A percentile compares a stretch with the other conserved stretches of the same genome.
phyloP scores from a whole-genome alignment of 345 rosid species.

The Lepidium didymum region DNA sequence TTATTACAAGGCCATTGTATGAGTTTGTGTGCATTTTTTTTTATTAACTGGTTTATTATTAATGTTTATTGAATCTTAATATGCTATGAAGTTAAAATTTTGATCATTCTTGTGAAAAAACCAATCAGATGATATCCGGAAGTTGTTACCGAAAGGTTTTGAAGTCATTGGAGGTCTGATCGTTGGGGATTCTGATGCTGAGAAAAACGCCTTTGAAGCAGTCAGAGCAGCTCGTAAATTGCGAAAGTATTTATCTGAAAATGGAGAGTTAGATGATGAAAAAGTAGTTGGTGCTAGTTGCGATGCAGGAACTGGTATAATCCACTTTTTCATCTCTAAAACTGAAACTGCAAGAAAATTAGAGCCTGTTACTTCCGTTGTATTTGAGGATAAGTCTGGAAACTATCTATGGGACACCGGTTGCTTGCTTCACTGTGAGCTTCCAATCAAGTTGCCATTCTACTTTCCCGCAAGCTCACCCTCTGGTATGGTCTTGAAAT shows the following conservation, averaged over 20 bases:
- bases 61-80: neutral
- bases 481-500: slow-evolving; percentile 39
- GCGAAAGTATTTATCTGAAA: slow-evolving; percentile 40
- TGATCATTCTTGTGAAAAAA: neutral
- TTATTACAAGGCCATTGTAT: neutral
- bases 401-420: slow-evolving; percentile 73
- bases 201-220: slow-evolving; percentile 45
- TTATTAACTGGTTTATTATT: neutral
- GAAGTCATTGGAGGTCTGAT: slow-evolving; percentile 62
- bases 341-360: slow-evolving; percentile 30
- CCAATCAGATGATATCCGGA: slow-evolving; percentile 60
- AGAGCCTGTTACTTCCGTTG: slow-evolving; percentile 44
- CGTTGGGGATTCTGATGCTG: slow-evolving; percentile 37
- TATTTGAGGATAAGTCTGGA: slow-evolving; percentile 55
- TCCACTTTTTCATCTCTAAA: slow-evolving; percentile 48
- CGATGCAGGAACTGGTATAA: slow-evolving; percentile 34
- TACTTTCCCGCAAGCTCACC: slow-evolving; percentile 44
- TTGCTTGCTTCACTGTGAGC: slow-evolving; percentile 73
- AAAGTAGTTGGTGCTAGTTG: slow-evolving; percentile 59
- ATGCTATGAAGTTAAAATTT: neutral
- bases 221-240: slow-evolving; percentile 45
- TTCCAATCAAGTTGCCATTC: slow-evolving; percentile 60
- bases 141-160: slow-evolving; percentile 65
- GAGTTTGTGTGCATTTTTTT: neutral
- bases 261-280: slow-evolving; percentile 31